phyloP scores from a whole-genome alignment of 2,329 filamentous ascomycete genomes.

The Scedosporium dehoogii region DNA sequence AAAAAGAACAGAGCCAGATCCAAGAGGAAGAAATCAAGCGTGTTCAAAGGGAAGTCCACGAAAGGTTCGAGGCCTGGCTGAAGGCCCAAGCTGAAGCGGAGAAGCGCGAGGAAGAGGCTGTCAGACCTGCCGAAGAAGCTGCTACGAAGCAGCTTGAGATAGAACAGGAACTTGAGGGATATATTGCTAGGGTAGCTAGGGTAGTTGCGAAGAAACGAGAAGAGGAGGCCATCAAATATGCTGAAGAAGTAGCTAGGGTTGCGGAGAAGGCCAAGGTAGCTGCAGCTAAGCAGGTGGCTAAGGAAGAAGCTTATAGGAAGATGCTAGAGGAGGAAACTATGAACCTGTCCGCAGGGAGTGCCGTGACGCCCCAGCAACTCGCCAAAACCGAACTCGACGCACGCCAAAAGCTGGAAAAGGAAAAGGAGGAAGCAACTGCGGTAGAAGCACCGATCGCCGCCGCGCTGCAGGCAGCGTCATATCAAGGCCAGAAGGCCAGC shows the following conservation, averaged over 20 bases:
- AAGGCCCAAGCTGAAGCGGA: slow-evolving; percentile 33
- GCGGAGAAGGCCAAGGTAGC: slow-evolving; percentile 22
- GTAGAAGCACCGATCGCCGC: slow-evolving; percentile 19
- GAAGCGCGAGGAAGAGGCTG: slow-evolving; percentile 27
- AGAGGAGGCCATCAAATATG: slow-evolving; percentile 27
- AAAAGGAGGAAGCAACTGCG: slow-evolving; percentile 25
- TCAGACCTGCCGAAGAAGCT: slow-evolving; percentile 38
- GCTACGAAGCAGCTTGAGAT: slow-evolving; percentile 31
- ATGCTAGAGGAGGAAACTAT: slow-evolving; percentile 16
- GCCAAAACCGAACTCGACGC: slow-evolving; percentile 28
- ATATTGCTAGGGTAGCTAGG: no score
- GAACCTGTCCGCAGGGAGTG: slow-evolving; percentile 40
- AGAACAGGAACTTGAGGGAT: slow-evolving; percentile 30
- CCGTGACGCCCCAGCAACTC: slow-evolving; percentile 16
- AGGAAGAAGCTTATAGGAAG: slow-evolving; percentile 14
- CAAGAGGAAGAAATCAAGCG: slow-evolving; percentile 30
- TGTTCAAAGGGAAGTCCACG: slow-evolving; percentile 17
- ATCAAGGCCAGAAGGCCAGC: no score
- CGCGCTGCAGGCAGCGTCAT: no score
- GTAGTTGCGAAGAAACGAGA: slow-evolving; percentile 31
- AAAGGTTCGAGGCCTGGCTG: no score
- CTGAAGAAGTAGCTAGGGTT: slow-evolving; percentile 30
- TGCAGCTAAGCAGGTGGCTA: slow-evolving; percentile 12
- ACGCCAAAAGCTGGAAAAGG: slow-evolving; percentile 24
- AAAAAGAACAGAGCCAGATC: slow-evolving; percentile 25